Base-by-base conservation (phyloP, 306 rosid species). In the Prunus mira region DNA sequence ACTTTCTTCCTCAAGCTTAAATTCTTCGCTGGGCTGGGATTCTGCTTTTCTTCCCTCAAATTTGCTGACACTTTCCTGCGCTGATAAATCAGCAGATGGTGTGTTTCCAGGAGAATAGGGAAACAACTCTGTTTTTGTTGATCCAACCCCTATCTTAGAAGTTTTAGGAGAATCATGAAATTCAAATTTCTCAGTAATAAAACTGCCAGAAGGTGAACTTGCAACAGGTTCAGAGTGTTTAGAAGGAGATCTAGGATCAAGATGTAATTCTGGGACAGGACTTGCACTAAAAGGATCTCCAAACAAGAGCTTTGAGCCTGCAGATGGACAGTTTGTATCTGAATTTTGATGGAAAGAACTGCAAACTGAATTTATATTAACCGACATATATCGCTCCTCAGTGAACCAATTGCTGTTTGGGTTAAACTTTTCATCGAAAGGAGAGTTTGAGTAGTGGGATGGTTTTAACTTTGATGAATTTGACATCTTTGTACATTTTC, bases 41-140 rank as follows among this genome's bases (percentile, higher is more conserved):
- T 88, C 82, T 71, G 55, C 72, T 56, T 78, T 72, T 66, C 46
- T 60, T 60, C 51, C 83, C 68, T 82, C 89, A 22, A 78, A 79
- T 64, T 83, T 87, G 83, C 88, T 84, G 54, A 83, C 76, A 74
- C 96, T 89, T 80, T 82, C 91, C 58, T 86, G 84, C 14, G 19
- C 88, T 71, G 93, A 86, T 74, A 71, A 62, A 73, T 77, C 88
- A 47, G 80, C 78, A 65, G 96, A 87, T 74, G 84, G 77, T 25
- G 84, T 82, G 75, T 84, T 82, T 45, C 82, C 77, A 70, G 50
- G 77, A 79, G 87, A 83, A 79, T 84, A 79, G 9, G 76, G 69
- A 50, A 76, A 64, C 27, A 76, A 64, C 27, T 85, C 79, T 62
- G 84, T 85, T 79, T 77, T 30, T 6, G 80, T 70, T 38, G 85